Base-by-base conservation (phyloP, 2,329 filamentous ascomycete species). In the Tolypocladium inflatum region DNA sequence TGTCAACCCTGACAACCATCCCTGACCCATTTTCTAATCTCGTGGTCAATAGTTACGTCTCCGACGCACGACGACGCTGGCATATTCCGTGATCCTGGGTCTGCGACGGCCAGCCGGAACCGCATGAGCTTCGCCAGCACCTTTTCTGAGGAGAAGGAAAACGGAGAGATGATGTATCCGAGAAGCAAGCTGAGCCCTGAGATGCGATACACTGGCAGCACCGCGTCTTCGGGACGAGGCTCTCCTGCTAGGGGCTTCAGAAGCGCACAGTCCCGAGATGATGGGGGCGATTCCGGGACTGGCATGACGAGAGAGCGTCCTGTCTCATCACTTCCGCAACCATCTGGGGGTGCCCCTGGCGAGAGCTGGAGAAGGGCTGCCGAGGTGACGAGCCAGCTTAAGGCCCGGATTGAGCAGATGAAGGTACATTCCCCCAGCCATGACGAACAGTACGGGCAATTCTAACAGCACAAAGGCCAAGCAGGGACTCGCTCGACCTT, bases 321-420 rank as follows among this genome's bases (percentile, higher is more conserved):
- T 0, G 66, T 66, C 48, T 74, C 73, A 21, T 69, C 70, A 11
- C 64, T 74, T 15, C 71, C 73, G 5, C 71, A 73, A 26, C 67
- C 73, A 5, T 59, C 67, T 8, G 67, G 67, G 38, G 66, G 66
- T 26, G 71, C 70, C 37, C 72, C 70, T 3, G 71, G 68, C 2
- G 94, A 99, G 76, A 97, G 92, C 71, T 99, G 94, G 94, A 95
- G 92, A 77, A 82, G 94, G 65, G 94, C 94, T 21, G 94, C 94
- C 2, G 94, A 99, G 77, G 94, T 99, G 59, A 99, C 94, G 57
- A 97, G 92, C 73, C 94, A 97, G 72, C 74, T 99, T 68, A 99
- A 97, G 78, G 91, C 93, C 56, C 85, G 94, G 71, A 99, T 99
- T 73, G 94, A 97, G 78, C 89, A 94, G 79, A 99, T 99, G 94